Base-by-base conservation (phyloP, 78 protist genomes). In the Monosiga brevicollis region DNA sequence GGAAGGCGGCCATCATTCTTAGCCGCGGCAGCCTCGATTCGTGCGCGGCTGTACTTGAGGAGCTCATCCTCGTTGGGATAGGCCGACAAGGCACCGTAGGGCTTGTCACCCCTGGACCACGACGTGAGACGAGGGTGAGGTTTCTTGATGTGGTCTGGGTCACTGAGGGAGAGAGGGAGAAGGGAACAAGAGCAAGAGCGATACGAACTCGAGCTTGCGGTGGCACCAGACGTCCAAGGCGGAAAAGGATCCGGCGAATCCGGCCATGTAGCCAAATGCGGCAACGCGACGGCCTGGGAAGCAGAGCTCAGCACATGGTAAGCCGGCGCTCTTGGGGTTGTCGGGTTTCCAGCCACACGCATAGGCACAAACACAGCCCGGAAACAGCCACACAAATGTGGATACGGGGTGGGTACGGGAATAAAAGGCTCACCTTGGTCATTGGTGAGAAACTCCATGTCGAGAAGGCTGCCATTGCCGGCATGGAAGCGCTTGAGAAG, bases 241-340 rank as follows among this genome's bases (percentile, higher is more conserved):
- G 29, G 84, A 73, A 20, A 90, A 93, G 0, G 86, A 2, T 22
- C 95, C 95, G 24, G 83, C 73, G 29, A 87, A 88, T 0, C 95
- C 95, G 3, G 95, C 95, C 80, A 94, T 43, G 76, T 49, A 87
- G 0, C 95, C 95, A 32, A 93, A 93, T 40, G 95, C 95, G 38
- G 93, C 95, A 2, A 89, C 89, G 11, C 94, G 78, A 29, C 90
- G 76, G 42, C 93, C 93, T 43, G 76, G 42, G 36, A 49, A 6
- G 62, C 62, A 49, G 62, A 49, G 6, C 29, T 6, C 6, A 49
- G 62, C n/a, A n/a, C n/a, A n/a, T n/a, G n/a, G n/a, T n/a, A n/a
- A n/a, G n/a, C n/a, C n/a, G n/a, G n/a, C n/a, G n/a, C n/a, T n/a
- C n/a, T n/a, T n/a, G n/a, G n/a, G n/a, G 26, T 72, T 9, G 24